Evolutionary conservation across 768 basidiomycete genomes (phyloP), one percentile per base, ranked within the genome.

Genomic region (Baorangia bicolor): DNA sequence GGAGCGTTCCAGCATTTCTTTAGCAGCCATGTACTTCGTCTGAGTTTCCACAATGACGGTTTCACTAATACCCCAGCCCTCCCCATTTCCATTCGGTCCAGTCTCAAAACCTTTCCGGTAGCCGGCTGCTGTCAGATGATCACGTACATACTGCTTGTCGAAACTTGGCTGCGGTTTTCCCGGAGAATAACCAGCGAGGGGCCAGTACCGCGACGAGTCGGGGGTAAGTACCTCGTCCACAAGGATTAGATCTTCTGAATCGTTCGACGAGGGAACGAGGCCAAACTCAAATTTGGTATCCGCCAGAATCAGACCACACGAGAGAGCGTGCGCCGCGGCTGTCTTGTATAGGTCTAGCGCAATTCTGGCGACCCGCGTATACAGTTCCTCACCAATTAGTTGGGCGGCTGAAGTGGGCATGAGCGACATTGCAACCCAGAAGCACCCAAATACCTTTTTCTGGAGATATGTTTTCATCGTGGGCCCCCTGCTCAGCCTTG

Each of bases 281-380:
- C 97, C 97, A 66, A 99, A 99, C 75, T 98, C 97, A 72, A 98
- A 98, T 71, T 99, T 99, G 38, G 95, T 98, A 72, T 99, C 96
- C 23, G 94, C 97, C 41, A 99, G 86, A 64, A 98, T 97, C 54
- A 98, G 78, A 18, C 93, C 95, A 5, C 85, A 81, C 7, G 81
- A 77, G 27, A 77, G 74, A 10, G 93, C 91, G 64, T 92, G 83
- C 27, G 77, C 81, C 0, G 92, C 85, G 2, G 94, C 95, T 38
- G 83, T 78, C 38, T 76, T 78, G 76, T 93, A 94, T 1, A 94
- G 74, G 55, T 78, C 73, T 6, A 94, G 62, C 2, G 92, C 80
- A 2, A 78, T 76, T 16, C 68, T 56, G n/a, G 87, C 84, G 47
- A 94, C 76, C 46, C 78, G 73, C 18, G 77, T 70, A 60, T 81